phyloP scores from a whole-genome alignment of 129 eudicot genomes.

The Logfia minima region DNA sequence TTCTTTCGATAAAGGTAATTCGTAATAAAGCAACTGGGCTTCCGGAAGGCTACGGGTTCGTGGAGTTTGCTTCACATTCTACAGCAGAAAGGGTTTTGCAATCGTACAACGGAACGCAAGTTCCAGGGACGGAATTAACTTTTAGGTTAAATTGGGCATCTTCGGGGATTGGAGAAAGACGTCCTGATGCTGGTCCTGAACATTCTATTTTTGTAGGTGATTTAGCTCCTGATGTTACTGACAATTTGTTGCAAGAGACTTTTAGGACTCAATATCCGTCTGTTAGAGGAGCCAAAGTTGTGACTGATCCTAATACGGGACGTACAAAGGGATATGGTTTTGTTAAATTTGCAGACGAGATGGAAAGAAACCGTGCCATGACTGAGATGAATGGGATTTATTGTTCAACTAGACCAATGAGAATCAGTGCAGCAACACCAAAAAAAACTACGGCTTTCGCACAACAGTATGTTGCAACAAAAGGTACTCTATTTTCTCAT shows the following conservation, averaged over 20 bases:
- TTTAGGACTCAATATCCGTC: conserved; percentile 82
- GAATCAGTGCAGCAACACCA: conserved; percentile 97
- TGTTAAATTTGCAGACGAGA: conserved; percentile 96
- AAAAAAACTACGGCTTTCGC: conserved; percentile 73
- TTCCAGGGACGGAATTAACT: conserved; percentile 88
- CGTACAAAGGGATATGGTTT: conserved; percentile 97
- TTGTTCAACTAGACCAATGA: conserved; percentile 97
- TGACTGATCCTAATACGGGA: conserved; percentile 88
- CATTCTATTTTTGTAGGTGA: conserved; percentile 98
- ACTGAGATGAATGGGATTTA: conserved; percentile 88
- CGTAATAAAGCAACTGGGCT: conserved; percentile 90
- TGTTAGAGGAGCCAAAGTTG: conserved; percentile 97
- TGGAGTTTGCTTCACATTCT: conserved; percentile 77
- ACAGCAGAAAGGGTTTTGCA: conserved; percentile 83
- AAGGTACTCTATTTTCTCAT: conserved; percentile 43
- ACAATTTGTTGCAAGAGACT: conserved; percentile 82
- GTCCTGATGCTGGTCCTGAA: conserved; percentile 80
- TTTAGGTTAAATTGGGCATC: conserved; percentile 98
- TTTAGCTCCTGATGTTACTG: conserved; percentile 95
- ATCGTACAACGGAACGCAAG: conserved; percentile 76
- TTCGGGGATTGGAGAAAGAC: conserved; percentile 86
- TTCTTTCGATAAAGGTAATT: conserved; percentile 78
- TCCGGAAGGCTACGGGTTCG: conserved; percentile 98
- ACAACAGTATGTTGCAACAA: conserved; percentile 68
- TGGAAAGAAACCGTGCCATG: conserved; percentile 91